Conservation (phyloP, 2,329 filamentous ascomycete genomes). For the Arthrinium puccinioides region DNA sequence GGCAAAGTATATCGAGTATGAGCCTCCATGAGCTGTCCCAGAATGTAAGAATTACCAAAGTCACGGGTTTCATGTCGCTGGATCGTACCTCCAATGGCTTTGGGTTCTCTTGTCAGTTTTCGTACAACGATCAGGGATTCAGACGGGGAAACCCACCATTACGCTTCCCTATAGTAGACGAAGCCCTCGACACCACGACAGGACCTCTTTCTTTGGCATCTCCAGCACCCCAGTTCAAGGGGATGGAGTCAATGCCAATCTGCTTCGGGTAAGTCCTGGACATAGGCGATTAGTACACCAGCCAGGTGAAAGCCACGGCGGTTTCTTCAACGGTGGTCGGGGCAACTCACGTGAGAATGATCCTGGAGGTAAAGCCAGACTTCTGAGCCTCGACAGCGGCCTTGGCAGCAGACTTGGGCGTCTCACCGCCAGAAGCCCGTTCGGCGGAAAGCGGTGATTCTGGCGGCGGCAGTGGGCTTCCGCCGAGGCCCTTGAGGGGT, state of each 20-base stretch:
- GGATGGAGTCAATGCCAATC: conserved; percentile 85
- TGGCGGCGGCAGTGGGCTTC: conserved; percentile 1
- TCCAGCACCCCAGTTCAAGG: conserved; percentile 77
- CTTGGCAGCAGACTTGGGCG: conserved; percentile 5
- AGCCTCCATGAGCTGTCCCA: conserved; percentile 57
- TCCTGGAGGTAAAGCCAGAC: conserved; percentile 43
- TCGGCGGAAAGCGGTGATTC: conserved; percentile 6
- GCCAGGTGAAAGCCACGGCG: neutral
- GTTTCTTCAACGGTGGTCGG: neutral
- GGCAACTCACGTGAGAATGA: conserved; percentile 42
- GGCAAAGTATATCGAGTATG: conserved; percentile 93
- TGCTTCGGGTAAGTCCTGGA: conserved; percentile 83
- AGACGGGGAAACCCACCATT: conserved; percentile 53
- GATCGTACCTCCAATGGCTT: conserved; percentile 50
- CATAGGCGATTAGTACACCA: neutral
- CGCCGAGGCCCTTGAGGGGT: conserved; percentile 4
- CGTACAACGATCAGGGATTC: conserved; percentile 10
- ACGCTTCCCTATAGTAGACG: conserved; percentile 68
- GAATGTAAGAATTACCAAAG: conserved; percentile 1
- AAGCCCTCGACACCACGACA: conserved; percentile 74
- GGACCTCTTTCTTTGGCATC: conserved; percentile 74
- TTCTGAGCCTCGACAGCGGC: conserved; percentile 25
- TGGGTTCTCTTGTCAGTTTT: conserved; percentile 15
- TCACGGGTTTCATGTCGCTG: neutral
- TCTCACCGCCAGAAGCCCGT: neutral